Base-by-base conservation (phyloP, 2,329 filamentous ascomycete genomes). In the Xylariaceae sp. region DNA sequence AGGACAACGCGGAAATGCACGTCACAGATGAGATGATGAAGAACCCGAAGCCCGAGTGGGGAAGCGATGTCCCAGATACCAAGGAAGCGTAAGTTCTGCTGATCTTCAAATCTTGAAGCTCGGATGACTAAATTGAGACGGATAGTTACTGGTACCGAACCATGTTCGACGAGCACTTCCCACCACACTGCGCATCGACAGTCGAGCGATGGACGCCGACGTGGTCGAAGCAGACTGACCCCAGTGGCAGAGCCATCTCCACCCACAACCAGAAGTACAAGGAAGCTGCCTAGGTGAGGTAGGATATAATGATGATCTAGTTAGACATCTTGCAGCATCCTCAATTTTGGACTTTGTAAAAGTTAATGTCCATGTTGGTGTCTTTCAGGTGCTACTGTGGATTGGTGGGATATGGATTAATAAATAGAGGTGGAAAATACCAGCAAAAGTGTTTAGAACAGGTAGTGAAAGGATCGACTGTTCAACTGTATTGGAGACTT, bases 91-190 rank as follows among this genome's bases (percentile, higher is more conserved):
- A 84, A 64, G 84, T 79, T 50, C 33, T 51, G 13, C 48, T 18
- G 13, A 33, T 42, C 34, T n/a, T 33, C 46, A 17, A 17, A 39
- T 22, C 2, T 42, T 22, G 1, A 45, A 52, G 34, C 10, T 9
- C 19, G 4, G 34, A 6, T 19, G 9, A 19, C 31, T 34, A 12
- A 28, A 45, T 33, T 48, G 9, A 34, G 14, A 14, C 33, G 43
- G 43, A 44, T 61, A 88, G 85, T 43, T 95, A 96, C 81, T 99
- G 94, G 94, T 99, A 99, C 77, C 87, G 94, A 65, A 81, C 78
- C 71, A 97, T 99, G 93, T 99, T 97, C 70, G 94, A 99, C 72
- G 93, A 99, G 81, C 93, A 95, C 74, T 99, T 97, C 83, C 94
- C 94, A 43, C 82, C 86, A 51, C 87, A 87, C 67, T 97, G 93